These are phyloP conservation scores for Fusarium nygamai DNA, from an alignment of 2,329 filamentous ascomycete genomes.

Conservation along the genomic window DNA sequence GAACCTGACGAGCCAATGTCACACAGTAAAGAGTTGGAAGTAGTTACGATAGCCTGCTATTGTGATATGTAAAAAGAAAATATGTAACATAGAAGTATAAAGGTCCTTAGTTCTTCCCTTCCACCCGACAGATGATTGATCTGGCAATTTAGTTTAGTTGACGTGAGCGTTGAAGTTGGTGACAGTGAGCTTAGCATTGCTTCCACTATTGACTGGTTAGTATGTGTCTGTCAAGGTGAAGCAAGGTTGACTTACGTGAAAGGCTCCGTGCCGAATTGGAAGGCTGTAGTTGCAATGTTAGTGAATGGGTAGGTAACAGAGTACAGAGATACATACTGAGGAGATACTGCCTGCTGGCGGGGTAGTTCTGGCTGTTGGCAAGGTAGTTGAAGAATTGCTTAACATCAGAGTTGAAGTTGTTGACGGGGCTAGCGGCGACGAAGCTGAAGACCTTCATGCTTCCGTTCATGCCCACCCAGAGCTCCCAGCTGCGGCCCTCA, in stretches of 20 bases:
- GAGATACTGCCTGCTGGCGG: slow-evolving; percentile 8
- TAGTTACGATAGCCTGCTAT: neutral
- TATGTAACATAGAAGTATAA: slow-evolving; percentile 6
- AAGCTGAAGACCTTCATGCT: slow-evolving; percentile 22
- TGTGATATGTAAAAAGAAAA: neutral
- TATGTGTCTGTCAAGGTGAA: fast-evolving
- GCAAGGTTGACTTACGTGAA: neutral
- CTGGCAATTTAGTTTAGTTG: neutral
- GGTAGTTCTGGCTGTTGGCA: slow-evolving; percentile 4
- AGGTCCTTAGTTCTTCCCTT: neutral
- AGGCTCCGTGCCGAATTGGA: slow-evolving; percentile 15
- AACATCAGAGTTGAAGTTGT: slow-evolving; percentile 18
- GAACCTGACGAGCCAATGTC: neutral
- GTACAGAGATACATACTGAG: neutral
- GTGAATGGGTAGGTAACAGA: neutral
- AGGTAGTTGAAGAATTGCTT: slow-evolving; percentile 25
- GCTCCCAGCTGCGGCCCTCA: slow-evolving; percentile 10
- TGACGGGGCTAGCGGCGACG: neutral
- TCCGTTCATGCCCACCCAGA: slow-evolving; percentile 11
- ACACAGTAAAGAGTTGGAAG: no score
- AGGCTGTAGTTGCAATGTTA: neutral
- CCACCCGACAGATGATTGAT: neutral
- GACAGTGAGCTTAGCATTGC: slow-evolving; percentile 1
- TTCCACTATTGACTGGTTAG: neutral
- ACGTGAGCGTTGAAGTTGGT: slow-evolving; percentile 17